Percentiles rank a stretch among this genome's conserved stretches.
Evolutionary conservation across 495 filamentous ascomycete species (phyloP).

Genomic region (Astrothelium macrocarpum): DNA sequence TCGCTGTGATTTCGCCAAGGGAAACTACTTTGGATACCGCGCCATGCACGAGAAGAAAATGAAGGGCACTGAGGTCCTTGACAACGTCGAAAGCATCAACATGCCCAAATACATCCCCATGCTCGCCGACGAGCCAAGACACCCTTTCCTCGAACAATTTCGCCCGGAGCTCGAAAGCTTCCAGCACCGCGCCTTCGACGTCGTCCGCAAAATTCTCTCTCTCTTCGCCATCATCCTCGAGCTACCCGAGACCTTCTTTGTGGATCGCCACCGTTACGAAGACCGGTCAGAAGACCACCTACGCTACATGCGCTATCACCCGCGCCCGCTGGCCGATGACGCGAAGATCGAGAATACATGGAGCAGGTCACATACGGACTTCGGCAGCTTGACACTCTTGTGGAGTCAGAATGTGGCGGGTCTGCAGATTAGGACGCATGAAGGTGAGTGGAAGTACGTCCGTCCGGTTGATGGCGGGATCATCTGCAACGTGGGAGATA

Average conservation of each 20-base stretch:
- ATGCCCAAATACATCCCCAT: constrained; percentile 12
- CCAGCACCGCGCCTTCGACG: constrained; percentile 38
- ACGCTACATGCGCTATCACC: constrained; percentile 47
- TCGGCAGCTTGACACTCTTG: constrained; percentile 43
- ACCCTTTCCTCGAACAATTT: constrained; percentile 9
- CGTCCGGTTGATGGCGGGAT: constrained; percentile 22
- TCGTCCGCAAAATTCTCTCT: constrained; percentile 38
- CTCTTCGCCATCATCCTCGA: constrained; percentile 45
- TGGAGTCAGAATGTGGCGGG: constrained; percentile 49
- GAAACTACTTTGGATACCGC: not conserved
- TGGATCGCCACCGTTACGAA: constrained; percentile 43
- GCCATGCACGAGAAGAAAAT: constrained; percentile 6
- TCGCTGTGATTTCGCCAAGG: constrained; percentile 3
- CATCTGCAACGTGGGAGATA: constrained; percentile 27
- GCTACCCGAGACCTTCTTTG: constrained; percentile 43
- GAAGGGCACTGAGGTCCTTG: constrained; percentile 1
- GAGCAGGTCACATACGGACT: constrained; percentile 44
- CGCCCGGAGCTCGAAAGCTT: constrained; percentile 41
- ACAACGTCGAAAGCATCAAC: constrained; percentile 12
- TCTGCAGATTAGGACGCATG: constrained; percentile 37
- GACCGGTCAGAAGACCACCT: constrained; percentile 39
- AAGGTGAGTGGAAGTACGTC: constrained; percentile 27
- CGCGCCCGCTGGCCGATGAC: constrained; percentile 38
- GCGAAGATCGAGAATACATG: constrained; percentile 35
- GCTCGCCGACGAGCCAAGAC: not conserved